These are phyloP conservation scores for Arctium lappa DNA, from an alignment of 129 eudicot species.

Conservation along the genomic window DNA sequence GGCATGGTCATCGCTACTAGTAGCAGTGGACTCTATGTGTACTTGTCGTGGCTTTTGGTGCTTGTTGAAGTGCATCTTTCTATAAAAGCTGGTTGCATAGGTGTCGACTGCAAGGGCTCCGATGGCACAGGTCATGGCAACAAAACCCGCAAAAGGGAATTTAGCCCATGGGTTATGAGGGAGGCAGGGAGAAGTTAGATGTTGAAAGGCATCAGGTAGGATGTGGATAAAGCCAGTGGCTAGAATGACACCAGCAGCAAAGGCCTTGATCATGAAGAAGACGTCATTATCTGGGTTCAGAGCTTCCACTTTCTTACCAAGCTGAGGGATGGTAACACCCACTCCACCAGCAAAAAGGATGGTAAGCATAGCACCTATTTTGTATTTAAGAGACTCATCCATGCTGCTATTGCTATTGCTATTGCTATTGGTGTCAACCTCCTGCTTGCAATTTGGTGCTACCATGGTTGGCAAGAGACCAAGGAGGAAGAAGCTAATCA, in stretches of 20 bases:
- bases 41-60: slow-evolving; percentile 14
- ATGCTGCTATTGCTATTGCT: not conserved
- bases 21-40: slow-evolving; percentile 21
- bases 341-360: slow-evolving; percentile 57
- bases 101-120: slow-evolving; percentile 64
- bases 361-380: slow-evolving; percentile 50
- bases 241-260: slow-evolving; percentile 78
- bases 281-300: slow-evolving; percentile 57
- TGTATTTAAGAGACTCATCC: slow-evolving; percentile 35
- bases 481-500: slow-evolving; percentile 21
- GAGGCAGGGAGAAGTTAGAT: slow-evolving; percentile 50
- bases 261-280: slow-evolving; percentile 77
- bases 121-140: slow-evolving; percentile 60
- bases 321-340: slow-evolving; percentile 64
- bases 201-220: slow-evolving; percentile 59
- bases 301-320: slow-evolving; percentile 39
- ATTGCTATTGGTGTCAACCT: not conserved
- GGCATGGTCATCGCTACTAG: slow-evolving; percentile 33
- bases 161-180: slow-evolving; percentile 54
- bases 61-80: slow-evolving; percentile 42
- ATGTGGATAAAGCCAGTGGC: slow-evolving; percentile 80
- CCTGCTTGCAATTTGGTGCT: slow-evolving; percentile 25
- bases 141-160: slow-evolving; percentile 66
- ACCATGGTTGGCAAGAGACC: slow-evolving; percentile 28
- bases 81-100: slow-evolving; percentile 54